Base-by-base conservation (phyloP, 1,139 yeast species). In the Pichia norvegensis region DNA sequence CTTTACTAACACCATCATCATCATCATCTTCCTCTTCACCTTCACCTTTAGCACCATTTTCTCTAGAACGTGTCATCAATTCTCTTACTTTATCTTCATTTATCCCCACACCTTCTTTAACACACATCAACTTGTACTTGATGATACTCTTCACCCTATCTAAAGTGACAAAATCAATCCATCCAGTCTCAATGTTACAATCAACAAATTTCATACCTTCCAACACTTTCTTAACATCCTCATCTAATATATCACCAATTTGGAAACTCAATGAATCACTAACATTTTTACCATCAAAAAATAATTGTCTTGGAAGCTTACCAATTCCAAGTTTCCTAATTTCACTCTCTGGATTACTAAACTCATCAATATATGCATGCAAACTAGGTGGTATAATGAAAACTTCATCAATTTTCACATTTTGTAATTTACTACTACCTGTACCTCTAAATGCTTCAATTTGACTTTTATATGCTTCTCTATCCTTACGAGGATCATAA, bases 211-310 rank as follows among this genome's bases (percentile, higher is more conserved):
- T 56, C 7, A 69, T 67, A 1, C 67, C 63, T 3, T 67, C 63
- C 17, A 85, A 63, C 3, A 85, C 63, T 7, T 69, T 68, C 5
- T 65, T 61, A 11, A 90, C 68, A 52, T 80, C 81, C 7, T 78
- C 74, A 58, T 87, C 95, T 4, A 74, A 63, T 6, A 92, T 69
- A 60, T 92, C 94, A 33, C 90, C 90, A n/a, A 92, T 68, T 60
- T 87, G 96, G 55, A 84, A 80, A 46, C 84, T 76, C 6, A 86
- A 74, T 2, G 86, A 76, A 44, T 73, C 67, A 0, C 97, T 95
- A 22, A 85, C 59, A 31, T 71, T 72, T 3, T 66, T 67, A 3
- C 97, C 98, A 54, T 84, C 82, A 64, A 92, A 92, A 31, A 76
- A 66, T 52, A 86, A 76, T 27, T 74, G 66, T 29, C 72, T 70